Conservation (phyloP, 805 yeast species). For the Saturnispora diversa region DNA sequence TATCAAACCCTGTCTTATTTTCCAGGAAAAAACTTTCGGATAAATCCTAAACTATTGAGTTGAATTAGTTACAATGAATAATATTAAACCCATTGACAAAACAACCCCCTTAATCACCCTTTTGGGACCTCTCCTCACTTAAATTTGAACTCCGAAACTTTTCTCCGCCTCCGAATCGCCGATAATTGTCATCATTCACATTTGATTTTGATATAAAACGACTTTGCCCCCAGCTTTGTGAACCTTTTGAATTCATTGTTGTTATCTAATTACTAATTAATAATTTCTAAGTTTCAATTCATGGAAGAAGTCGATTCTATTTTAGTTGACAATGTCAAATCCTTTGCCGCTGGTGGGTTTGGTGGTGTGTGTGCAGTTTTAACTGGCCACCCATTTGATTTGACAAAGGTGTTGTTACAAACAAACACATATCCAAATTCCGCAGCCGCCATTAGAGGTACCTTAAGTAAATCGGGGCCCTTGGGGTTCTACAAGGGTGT, state of each 20-base stretch:
- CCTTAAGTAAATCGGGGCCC: conserved; percentile 66
- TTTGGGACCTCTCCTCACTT: too few relatives aligned
- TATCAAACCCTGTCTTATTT: too few relatives aligned
- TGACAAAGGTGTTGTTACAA: conserved; percentile 86
- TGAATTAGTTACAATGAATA: too few relatives aligned
- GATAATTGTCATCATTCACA: conserved; percentile 3
- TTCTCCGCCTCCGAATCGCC: conserved; percentile 6
- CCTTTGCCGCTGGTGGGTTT: conserved; percentile 88
- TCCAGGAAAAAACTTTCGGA: too few relatives aligned
- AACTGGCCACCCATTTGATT: conserved; percentile 95
- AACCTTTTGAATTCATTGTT: too few relatives aligned
- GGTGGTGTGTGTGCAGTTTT: conserved; percentile 95
- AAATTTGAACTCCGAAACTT: not conserved
- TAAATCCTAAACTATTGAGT: too few relatives aligned
- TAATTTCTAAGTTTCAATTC: not conserved
- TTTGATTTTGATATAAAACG: too few relatives aligned
- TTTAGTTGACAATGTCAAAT: conserved; percentile 70
- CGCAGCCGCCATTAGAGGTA: conserved; percentile 56
- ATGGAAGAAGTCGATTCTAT: conserved; percentile 32
- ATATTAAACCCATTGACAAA: too few relatives aligned
- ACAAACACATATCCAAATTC: conserved; percentile 64
- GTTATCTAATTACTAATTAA: too few relatives aligned
- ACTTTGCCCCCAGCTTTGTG: too few relatives aligned
- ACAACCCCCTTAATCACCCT: too few relatives aligned
- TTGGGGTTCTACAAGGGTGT: conserved; percentile 89